phyloP scores from a whole-genome alignment of 1,284 basidiomycete species.

The Laetiporus sulphureus region DNA sequence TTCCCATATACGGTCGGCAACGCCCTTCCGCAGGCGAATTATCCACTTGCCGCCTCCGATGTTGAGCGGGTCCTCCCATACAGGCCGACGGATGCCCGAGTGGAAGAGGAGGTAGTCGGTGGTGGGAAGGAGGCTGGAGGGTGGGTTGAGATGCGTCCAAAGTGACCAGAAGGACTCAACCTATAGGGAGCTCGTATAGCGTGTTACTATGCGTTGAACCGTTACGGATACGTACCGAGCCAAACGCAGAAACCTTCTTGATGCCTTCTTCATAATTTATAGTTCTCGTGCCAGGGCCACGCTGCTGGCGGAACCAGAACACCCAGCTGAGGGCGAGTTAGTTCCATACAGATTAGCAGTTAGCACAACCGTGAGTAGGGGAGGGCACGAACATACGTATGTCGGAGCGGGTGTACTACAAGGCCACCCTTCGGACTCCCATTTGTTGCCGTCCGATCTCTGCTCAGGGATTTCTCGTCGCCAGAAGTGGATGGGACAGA shows the following conservation, averaged over 20 bases:
- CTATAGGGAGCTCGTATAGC: constrained; percentile 29
- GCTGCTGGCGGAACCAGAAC: constrained; percentile 83
- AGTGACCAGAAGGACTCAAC: constrained; percentile 83
- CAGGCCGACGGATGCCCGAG: constrained; percentile 70
- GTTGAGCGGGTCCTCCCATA: constrained; percentile 90
- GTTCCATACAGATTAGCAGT: constrained; percentile 4
- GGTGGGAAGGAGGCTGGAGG: constrained; percentile 66
- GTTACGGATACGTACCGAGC: constrained; percentile 57
- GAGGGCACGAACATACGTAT: constrained; percentile 73
- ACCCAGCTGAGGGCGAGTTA: constrained; percentile 54
- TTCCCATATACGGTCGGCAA: constrained; percentile 80
- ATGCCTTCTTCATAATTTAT: constrained; percentile 83
- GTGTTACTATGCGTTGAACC: too few species aligned
- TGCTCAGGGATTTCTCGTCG: constrained; percentile 37
- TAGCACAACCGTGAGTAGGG: constrained; percentile 19
- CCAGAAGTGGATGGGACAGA: constrained; percentile 39
- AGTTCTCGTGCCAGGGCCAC: constrained; percentile 73
- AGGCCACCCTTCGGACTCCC: constrained; percentile 29
- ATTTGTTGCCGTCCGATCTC: constrained; percentile 36
- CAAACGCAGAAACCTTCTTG: constrained; percentile 74
- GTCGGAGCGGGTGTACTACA: constrained; percentile 64
- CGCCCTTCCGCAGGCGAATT: constrained; percentile 76
- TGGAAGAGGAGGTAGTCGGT: constrained; percentile 87
- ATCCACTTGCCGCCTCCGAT: constrained; percentile 90
- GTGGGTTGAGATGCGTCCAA: constrained; percentile 73